Base-by-base conservation (phyloP, 192 early-diverging fungal species). In the Pecoramyces ruminantium region DNA sequence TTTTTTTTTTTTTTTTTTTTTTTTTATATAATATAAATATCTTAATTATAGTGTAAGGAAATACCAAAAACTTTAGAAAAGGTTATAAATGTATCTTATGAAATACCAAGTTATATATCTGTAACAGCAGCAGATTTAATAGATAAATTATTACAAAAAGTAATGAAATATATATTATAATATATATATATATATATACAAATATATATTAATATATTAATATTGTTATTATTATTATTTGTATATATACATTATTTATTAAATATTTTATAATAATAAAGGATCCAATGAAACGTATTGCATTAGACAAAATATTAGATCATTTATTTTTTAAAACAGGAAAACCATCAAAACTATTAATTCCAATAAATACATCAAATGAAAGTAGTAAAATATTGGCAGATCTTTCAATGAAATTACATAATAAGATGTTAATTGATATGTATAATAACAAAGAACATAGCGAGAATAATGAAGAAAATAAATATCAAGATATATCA, bases 41-140 rank as follows among this genome's bases (percentile, higher is more conserved):
- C n/a, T n/a, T n/a, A n/a, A 38, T 28, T 15, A 29, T 4, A 39
- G 25, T 38, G 77, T 29, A 28, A 82, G 77, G 86, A 84, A 9
- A 86, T 86, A 6, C 86, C 87, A 81, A 91, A 82, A 78, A 92
- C 89, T 0, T 83, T 92, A 38, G 89, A 92, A 79, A 86, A 85
- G 79, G 89, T 92, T 2, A 84, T 82, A 77, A 84, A 85, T 34
- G 90, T 78, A 5, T 88, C 83, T 81, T 94, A 84, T 80, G 82
- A 29, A 25, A 86, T 94, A 30, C 93, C 93, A 0, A 80, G 84
- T 18, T 79, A 81, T 25, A 29, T 92, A 14, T 92, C 92, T 4
- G 13, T 80, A 12, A 88, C 90, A 13, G 87, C 92, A 2, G 81
- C 83, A 30, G 86, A 90, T 30, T 80, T 94, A 78, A 87, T 93